Base-by-base conservation (phyloP, 768 basidiomycete species). In the Kwoniella sp. region DNA sequence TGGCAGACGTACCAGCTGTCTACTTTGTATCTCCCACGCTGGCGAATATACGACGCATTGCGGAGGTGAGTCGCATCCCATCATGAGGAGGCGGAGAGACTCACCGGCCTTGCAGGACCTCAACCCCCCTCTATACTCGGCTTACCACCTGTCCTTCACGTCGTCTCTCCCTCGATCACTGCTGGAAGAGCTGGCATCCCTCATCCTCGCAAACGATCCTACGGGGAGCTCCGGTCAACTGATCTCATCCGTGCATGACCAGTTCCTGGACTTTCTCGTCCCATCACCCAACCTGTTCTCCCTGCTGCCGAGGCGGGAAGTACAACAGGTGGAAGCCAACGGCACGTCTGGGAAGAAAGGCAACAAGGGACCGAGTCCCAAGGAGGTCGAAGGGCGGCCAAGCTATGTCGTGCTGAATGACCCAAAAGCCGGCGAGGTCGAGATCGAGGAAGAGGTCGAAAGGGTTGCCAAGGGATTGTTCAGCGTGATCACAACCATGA, bases 11-110 rank as follows among this genome's bases (percentile, higher is more conserved):
- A 1, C 95, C 95, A 15, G 91, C 95, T 1, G 81, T 98, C 26
- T 99, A 99, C 78, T 95, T 99, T 70, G 87, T 98, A 44, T 82
- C 90, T 0, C 93, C 95, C 0, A 93, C 89, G 1, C 77, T 88
- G 11, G 76, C 78, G 47, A 99, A 98, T 70, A 81, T 98, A 62
- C 80, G 81, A 53, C 82, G 93, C 56, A 93, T 99, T 79, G 86
- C 89, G 14, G 86, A 93, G 51, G 74, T 74, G 34, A 20, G 68
- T 50, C 17, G 11, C 15, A 14, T 8, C 12, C 26, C 34, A 23
- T 25, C 3, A 37, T 45, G n/a, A 15, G 31, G n/a, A n/a, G n/a
- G n/a, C n/a, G n/a, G n/a, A n/a, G n/a, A n/a, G n/a, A n/a, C n/a
- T n/a, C n/a, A n/a, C n/a, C n/a, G n/a, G 19, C 23, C 27, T 25